A percentile compares a stretch with the other conserved stretches of the same genome.
phyloP scores from a whole-genome alignment of 176 grass and related monocot species.

The Bromus sterilis region DNA sequence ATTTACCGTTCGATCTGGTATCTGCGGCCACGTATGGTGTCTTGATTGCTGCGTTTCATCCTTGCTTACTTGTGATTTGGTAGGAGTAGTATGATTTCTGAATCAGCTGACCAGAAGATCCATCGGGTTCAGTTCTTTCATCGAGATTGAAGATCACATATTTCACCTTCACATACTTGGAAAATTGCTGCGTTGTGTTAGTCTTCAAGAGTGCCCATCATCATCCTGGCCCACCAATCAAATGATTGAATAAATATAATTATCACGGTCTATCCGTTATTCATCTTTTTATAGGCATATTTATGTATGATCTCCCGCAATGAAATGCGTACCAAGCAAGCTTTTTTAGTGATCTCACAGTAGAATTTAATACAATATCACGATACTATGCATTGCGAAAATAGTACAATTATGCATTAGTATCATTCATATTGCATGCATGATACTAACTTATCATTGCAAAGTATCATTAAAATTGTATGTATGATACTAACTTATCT shows the following conservation, averaged over 20 bases:
- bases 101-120: background rate
- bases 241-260: background rate
- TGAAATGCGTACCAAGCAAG: too few species aligned
- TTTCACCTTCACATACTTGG: background rate
- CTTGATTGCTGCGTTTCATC: background rate
- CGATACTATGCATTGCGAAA: too few species aligned
- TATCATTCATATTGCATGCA: too few species aligned
- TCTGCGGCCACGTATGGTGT: background rate
- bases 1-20: background rate
- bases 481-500: too few species aligned
- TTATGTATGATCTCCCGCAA: too few species aligned
- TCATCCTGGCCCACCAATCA: background rate
- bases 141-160: background rate
- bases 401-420: too few species aligned
- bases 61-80: background rate
- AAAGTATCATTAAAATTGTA: too few species aligned
- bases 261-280: too few species aligned
- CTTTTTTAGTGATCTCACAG: too few species aligned
- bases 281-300: too few species aligned
- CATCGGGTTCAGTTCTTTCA: background rate
- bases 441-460: too few species aligned
- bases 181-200: background rate
- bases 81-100: background rate
- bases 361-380: too few species aligned
- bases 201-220: background rate